Evolutionary conservation across 371 early-diverging fungal species (phyloP).

Genomic region (Mortierella sp.): DNA sequence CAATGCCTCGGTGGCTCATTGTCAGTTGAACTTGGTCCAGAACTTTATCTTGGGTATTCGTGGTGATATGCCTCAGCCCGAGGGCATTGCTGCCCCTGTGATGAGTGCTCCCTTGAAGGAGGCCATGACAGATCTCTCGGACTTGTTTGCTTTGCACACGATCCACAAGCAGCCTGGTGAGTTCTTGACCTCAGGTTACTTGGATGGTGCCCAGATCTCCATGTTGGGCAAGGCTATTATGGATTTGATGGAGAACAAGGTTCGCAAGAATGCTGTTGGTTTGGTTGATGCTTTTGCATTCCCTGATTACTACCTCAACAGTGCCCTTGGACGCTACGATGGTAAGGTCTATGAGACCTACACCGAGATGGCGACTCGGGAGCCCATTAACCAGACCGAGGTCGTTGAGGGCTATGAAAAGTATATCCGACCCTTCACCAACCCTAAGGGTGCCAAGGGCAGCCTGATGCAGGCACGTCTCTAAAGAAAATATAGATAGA

Average conservation of each 20-base stretch:
- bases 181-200: slow-evolving; percentile 67
- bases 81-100: slow-evolving; percentile 68
- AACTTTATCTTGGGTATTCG: slow-evolving; percentile 60
- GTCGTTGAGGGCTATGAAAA: slow-evolving; percentile 67
- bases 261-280: slow-evolving; percentile 77
- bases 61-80: slow-evolving; percentile 60
- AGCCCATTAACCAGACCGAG: slow-evolving; percentile 72
- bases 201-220: slow-evolving; percentile 61
- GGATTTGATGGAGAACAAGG: slow-evolving; percentile 58
- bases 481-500: slow-evolving; percentile 8
- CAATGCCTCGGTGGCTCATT: slow-evolving; percentile 73
- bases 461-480: slow-evolving; percentile 40
- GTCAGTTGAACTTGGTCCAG: slow-evolving; percentile 66
- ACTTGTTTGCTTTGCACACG: slow-evolving; percentile 69
- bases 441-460: slow-evolving; percentile 39
- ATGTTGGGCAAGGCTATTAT: slow-evolving; percentile 65
- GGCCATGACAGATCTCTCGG: slow-evolving; percentile 63
- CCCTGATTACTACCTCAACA: slow-evolving; percentile 77
- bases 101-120: slow-evolving; percentile 66
- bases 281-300: slow-evolving; percentile 81
- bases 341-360: slow-evolving; percentile 82
- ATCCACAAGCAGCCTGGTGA: slow-evolving; percentile 77
- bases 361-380: slow-evolving; percentile 73
- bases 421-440: slow-evolving; percentile 63
- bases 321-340: slow-evolving; percentile 79